Evolutionary conservation across 768 basidiomycete genomes (phyloP), one percentile per base, ranked within the genome.

Genomic region (Lactarius vividus): DNA sequence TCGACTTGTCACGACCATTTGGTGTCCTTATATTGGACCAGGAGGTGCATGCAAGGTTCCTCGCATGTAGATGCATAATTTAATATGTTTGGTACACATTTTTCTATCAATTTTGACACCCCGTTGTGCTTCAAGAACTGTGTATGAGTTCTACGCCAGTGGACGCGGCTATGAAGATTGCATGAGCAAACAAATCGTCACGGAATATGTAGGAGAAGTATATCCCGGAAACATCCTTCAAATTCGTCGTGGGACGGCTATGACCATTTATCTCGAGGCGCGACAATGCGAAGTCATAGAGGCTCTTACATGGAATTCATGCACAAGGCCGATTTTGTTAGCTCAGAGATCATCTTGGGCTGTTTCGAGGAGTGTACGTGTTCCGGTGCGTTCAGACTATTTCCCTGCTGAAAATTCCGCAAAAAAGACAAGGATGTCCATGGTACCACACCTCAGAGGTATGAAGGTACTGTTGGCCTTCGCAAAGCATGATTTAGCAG

Each of bases 351-450:
- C 37, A 82, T 81, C 9, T 77, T 93, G 29, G 84, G 85, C 0
- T 86, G 89, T 59, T 91, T 89, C 62, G 96, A 97, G 79, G 95
- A 96, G 78, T 96, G 95, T 95, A 65, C 67, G 86, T 11, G 46
- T 49, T 15, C 23, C 5, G 2, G 11, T 23, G 15, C 13, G 26
- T 26, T 26, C 13, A 6, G 23, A 26, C 23, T 26, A 15, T 2
- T 2, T 23, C 2, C 11, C 49, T 6, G 23, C 13, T n/a, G n/a
- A n/a, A n/a, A n/a, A n/a, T n/a, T n/a, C n/a, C n/a, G n/a, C n/a
- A n/a, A n/a, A n/a, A n/a, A n/a, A n/a, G 87, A 91, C 72, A 75
- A 77, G 11, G 82, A 82, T 64, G 79, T 79, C 52, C 79, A 78
- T 20, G 81, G 82, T 20, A 74, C 75, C 20, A 79, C 80, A 15